Evolutionary conservation across 2,329 filamentous ascomycete genomes (phyloP).

Genomic region (Aspergillus quadrilineatus): DNA sequence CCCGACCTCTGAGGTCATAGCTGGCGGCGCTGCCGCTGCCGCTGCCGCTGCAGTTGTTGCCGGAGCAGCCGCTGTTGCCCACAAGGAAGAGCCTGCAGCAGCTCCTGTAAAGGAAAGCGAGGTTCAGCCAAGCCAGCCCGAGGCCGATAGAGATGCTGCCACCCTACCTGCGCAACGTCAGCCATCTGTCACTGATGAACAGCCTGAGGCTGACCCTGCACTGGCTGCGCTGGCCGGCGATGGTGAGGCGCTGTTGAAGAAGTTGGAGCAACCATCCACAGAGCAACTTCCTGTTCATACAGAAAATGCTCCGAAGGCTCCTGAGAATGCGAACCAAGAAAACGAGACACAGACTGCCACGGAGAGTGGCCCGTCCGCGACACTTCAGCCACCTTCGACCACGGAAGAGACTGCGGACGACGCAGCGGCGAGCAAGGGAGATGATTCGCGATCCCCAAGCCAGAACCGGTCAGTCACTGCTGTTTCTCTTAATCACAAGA

Average conservation of each 20-base stretch:
- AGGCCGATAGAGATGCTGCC: slow-evolving; percentile 15
- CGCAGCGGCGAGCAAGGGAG: slow-evolving; percentile 20
- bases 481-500: slow-evolving; percentile 39
- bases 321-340: slow-evolving; percentile 16
- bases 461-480: slow-evolving; percentile 41
- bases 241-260: slow-evolving; percentile 33
- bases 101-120: slow-evolving; percentile 16
- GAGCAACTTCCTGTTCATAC: slow-evolving; percentile 47
- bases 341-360: slow-evolving; percentile 11
- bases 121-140: slow-evolving; percentile 14
- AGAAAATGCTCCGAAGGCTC: slow-evolving; percentile 32
- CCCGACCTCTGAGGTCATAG: slow-evolving; percentile 27
- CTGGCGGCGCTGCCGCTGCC: slow-evolving; percentile 26
- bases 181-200: slow-evolving; percentile 25
- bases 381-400: slow-evolving; percentile 9
- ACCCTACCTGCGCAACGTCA: slow-evolving; percentile 16
- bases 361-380: slow-evolving; percentile 8
- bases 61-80: slow-evolving; percentile 23
- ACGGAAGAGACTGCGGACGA: slow-evolving; percentile 15
- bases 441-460: slow-evolving; percentile 33
- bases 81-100: slow-evolving; percentile 20
- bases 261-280: slow-evolving; percentile 33
- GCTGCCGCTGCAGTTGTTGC: slow-evolving; percentile 26
- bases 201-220: slow-evolving; percentile 32
- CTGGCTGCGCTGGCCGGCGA: slow-evolving; percentile 34